Evolutionary conservation across 148 eudicot species (phyloP), one percentile per base, ranked within the genome.

Genomic region (Spergularia marina): DNA sequence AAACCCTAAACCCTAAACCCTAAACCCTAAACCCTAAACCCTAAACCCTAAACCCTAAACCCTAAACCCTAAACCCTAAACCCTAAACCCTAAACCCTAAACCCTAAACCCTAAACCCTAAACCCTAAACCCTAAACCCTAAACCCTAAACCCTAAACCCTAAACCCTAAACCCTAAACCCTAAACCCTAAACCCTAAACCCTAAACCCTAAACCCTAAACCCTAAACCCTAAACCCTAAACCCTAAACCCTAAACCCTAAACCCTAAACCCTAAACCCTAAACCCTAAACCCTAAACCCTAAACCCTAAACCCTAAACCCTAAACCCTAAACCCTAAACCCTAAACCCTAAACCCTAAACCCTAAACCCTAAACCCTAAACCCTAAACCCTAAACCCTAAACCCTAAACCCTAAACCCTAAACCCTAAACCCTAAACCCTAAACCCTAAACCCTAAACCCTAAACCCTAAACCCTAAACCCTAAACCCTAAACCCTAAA

Each of bases 171-270:
- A 70, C 73, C 73, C 73, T 70, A 72, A 72, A 72, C 74, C 74
- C 74, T 72, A 72, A 72, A 72, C 74, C 74, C 74, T 72, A 72
- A 72, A 72, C 74, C 74, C 73, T 49, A 41, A 70, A 70, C 47
- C 73, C 73, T 54, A 17, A 70, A 70, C 47, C 73, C 73, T 54
- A 41, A 70, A 70, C 47, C 73, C 73, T 54, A 41, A 70, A 73
- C 65, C 76, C 76, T 60, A 39, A 73, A 73, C 53, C 76, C 76
- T 74, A 74, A 74, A 74, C 77, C 77, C 77, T 74, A 74, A 74
- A 74, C 77, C 77, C 77, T 72, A 72, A 72, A 72, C 75, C 75
- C 75, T 72, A 67, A 72, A 72, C 75, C 75, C 75, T 72, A 72
- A 72, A 72, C 75, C 75, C 75, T 72, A 72, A 72, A 72, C 73